Conservation (phyloP, 1,284 basidiomycete genomes). For the Cystobasidium slooffiae region DNA sequence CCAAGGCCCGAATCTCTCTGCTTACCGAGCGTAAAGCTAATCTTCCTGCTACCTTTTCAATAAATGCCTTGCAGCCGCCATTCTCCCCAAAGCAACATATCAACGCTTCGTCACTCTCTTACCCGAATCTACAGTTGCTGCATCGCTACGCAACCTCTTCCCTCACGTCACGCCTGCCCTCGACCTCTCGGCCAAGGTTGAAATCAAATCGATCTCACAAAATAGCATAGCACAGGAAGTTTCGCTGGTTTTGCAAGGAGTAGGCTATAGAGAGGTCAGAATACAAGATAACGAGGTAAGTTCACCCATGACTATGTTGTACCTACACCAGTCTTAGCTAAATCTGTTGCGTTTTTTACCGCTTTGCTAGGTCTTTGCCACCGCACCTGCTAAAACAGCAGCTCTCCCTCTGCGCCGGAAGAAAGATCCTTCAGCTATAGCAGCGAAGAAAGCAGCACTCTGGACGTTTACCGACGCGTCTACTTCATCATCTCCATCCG, state of each 20-base stretch:
- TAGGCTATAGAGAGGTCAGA: constrained; percentile 38
- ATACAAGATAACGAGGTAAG: constrained; percentile 35
- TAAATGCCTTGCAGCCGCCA: constrained; percentile 58
- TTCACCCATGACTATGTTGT: background rate
- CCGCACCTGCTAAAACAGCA: constrained; percentile 67
- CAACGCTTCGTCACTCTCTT: constrained; percentile 66
- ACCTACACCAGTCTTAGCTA: background rate
- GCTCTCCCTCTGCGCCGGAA: constrained; percentile 58
- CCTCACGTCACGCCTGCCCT: constrained; percentile 66
- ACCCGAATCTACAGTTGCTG: constrained; percentile 67
- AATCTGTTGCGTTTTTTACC: background rate
- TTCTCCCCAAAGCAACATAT: constrained; percentile 67
- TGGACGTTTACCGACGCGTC: constrained; percentile 68
- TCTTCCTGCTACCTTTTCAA: background rate
- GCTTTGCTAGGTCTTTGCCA: constrained; percentile 63
- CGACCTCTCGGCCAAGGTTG: constrained; percentile 31
- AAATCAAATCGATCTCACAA: constrained; percentile 21
- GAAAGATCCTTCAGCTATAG: constrained; percentile 51
- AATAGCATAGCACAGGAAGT: constrained; percentile 29
- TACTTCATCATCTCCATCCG: constrained; percentile 68
- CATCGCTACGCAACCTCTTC: constrained; percentile 65
- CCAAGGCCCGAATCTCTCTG: background rate
- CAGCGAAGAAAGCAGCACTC: constrained; percentile 66
- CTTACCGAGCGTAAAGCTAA: background rate
- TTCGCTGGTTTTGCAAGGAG: constrained; percentile 28